Percentiles rank a stretch among this genome's conserved stretches.
Conservation (phyloP, 2,329 filamentous ascomycete species). For the Penicillium sp. region DNA sequence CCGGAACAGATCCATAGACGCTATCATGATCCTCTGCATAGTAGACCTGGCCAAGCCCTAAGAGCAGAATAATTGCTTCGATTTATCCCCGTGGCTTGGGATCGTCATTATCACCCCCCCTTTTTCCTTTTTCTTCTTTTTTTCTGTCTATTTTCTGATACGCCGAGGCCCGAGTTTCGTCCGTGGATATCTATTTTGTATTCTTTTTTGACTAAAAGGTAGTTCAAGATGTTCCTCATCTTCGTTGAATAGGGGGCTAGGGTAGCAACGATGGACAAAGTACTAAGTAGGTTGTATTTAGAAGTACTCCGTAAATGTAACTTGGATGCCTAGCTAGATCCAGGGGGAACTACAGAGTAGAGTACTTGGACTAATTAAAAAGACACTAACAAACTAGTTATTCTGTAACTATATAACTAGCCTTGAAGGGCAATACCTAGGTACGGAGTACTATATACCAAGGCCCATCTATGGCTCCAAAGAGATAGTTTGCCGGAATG, state of each 20-base stretch:
- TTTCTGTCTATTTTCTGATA: background rate
- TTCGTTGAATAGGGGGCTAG: constrained; percentile 2
- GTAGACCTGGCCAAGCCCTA: constrained; percentile 12
- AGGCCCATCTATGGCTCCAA: background rate
- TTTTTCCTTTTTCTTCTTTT: background rate
- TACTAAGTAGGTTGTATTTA: background rate
- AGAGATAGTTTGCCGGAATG: background rate
- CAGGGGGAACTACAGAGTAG: background rate
- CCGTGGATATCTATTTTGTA: constrained; percentile 8
- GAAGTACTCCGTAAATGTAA: background rate
- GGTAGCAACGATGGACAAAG: background rate
- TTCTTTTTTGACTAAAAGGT: constrained; percentile 9
- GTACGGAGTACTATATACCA: no score
- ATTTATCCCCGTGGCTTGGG: constrained; percentile 18
- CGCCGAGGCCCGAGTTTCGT: constrained; percentile 15
- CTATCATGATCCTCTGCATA: constrained; percentile 14
- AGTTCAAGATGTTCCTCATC: constrained; percentile 11
- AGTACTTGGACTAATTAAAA: background rate
- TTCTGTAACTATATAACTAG: no score
- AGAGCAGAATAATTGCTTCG: constrained; percentile 6
- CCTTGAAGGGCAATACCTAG: background rate
- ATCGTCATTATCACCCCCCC: constrained; percentile 14
- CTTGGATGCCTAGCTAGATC: background rate
- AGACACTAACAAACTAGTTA: background rate
- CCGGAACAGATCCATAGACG: constrained; percentile 5